Evolutionary conservation across 202 grass and related monocot genomes (phyloP), one percentile per base, ranked within the genome.

Genomic region (Panicum hallii): DNA sequence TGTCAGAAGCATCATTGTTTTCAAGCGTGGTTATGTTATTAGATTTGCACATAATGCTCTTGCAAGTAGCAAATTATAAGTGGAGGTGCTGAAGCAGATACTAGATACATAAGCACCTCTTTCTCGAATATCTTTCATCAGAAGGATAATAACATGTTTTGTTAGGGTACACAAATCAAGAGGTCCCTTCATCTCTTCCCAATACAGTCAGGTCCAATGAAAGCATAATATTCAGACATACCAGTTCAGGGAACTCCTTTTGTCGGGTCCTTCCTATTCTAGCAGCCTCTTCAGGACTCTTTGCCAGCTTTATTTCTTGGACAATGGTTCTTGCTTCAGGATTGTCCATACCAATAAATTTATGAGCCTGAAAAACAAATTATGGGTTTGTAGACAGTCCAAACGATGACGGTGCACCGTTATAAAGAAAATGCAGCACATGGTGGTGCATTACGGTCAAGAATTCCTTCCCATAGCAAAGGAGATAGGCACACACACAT

Each of bases 281-380:
- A 90, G 96, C 90, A 84, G 96, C 96, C 81, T 99, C 96, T 79
- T 99, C 93, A 32, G 96, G 96, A 80, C 96, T 94, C 75, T 88
- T 99, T 74, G 93, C 86, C 26, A 61, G 52, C 83, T 92, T 95
- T 92, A 96, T 95, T 81, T 95, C 90, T 86, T 95, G 88, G 64
- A 89, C 67, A 67, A 90, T 62, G 3, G 89, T 82, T 70, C 61
- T 91, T 64, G 96, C 91, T 68, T 82, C 83, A 86, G 79, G 84
- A 83, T 81, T 87, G 12, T 91, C 84, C 78, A 94, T 56, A 46
- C 88, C 90, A 63, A 82, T 58, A 92, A 99, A 99, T 70, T 99
- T 99, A 63, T 94, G 89, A 67, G 91, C 93, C 96, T 99, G 82
- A 40, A 87, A 65, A 77, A 54, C 74, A 82, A 55, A 8, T 28